Evolutionary conservation across 2,329 filamentous ascomycete genomes (phyloP), one percentile per base, ranked within the genome.

Genomic region (Phialophora tarda): DNA sequence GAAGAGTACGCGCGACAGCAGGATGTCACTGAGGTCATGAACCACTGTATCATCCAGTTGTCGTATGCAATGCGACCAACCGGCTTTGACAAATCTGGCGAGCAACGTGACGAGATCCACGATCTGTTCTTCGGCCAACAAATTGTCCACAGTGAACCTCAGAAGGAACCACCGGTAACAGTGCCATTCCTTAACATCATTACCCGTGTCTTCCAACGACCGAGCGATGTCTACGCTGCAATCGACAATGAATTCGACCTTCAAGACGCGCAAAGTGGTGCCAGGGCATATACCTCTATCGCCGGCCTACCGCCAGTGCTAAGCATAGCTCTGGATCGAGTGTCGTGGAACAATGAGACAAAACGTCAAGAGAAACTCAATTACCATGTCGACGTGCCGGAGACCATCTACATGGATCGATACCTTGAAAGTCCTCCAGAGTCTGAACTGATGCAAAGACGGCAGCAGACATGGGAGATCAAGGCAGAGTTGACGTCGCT

Each of bases 21-120:
- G 79, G 95, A 99, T 78, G 94, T 97, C 4, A 93, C 93, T 12
- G 95, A 99, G 78, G 94, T 97, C 54, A 93, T 97, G 81, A 92
- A 92, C 65, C 95, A 94, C 73, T 91, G 97, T 28, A 87, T 97
- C 65, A 93, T 94, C 74, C 90, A 95, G 59, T 83, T 97, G n/a
- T 91, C 95, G 74, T 93, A 91, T 60, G 93, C 94, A 2, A 93
- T 98, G 74, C 88, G 85, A 64, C 86, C 92, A 5, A 85, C 84
- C n/a, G 85, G 84, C 3, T 81, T 86, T 38, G 87, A 91, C 64
- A 79, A 84, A 6, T 85, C 88, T 53, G 90, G 90, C 2, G 90
- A 96, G 70, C 94, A 97, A 77, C 80, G 88, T 23, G 95, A 98
- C 75, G 84, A 87, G 64, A 87, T 97, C 69, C 92, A 92, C 78